Conservation (phyloP, 1,139 yeast genomes). For the Casaregolazyma lundiana region DNA sequence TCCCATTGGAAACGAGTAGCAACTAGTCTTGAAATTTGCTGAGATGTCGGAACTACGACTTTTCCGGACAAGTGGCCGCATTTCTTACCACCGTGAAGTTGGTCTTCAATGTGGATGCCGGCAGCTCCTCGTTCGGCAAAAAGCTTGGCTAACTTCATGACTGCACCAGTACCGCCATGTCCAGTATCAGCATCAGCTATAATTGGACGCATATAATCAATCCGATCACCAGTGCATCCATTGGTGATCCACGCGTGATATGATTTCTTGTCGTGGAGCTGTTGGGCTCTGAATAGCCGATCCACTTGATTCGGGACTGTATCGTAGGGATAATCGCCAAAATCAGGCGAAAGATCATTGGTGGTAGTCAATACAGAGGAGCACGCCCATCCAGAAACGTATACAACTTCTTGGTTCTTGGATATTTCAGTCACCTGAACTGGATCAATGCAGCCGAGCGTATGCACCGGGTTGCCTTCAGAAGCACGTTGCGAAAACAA, state of each 20-base stretch:
- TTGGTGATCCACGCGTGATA: slow-evolving; percentile 41
- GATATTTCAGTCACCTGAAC: slow-evolving; percentile 57
- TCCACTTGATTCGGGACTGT: slow-evolving; percentile 65
- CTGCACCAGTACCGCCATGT: slow-evolving; percentile 62
- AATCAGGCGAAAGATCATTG: slow-evolving; percentile 57
- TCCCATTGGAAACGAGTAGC: slow-evolving; percentile 66
- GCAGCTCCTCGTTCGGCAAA: slow-evolving; percentile 66
- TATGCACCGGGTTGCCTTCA: slow-evolving; percentile 47
- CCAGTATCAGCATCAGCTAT: slow-evolving; percentile 69
- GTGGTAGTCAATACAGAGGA: slow-evolving; percentile 51
- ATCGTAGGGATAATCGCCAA: slow-evolving; percentile 62
- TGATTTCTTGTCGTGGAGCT: slow-evolving; percentile 52
- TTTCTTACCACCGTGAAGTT: slow-evolving; percentile 60
- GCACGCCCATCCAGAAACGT: slow-evolving; percentile 62
- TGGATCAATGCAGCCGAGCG: slow-evolving; percentile 61
- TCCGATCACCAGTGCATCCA: slow-evolving; percentile 24
- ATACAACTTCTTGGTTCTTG: slow-evolving; percentile 50
- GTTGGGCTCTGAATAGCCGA: slow-evolving; percentile 54
- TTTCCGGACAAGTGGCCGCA: slow-evolving; percentile 65
- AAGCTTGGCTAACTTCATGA: slow-evolving; percentile 58
- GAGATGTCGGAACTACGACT: slow-evolving; percentile 57
- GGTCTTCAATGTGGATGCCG: slow-evolving; percentile 61
- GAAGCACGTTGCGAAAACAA: slow-evolving; percentile 41
- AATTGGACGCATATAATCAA: slow-evolving; percentile 56
- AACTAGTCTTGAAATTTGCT: slow-evolving; percentile 50